Evolutionary conservation across 2,329 filamentous ascomycete species (phyloP).

Genomic region (Alternaria alternata): DNA sequence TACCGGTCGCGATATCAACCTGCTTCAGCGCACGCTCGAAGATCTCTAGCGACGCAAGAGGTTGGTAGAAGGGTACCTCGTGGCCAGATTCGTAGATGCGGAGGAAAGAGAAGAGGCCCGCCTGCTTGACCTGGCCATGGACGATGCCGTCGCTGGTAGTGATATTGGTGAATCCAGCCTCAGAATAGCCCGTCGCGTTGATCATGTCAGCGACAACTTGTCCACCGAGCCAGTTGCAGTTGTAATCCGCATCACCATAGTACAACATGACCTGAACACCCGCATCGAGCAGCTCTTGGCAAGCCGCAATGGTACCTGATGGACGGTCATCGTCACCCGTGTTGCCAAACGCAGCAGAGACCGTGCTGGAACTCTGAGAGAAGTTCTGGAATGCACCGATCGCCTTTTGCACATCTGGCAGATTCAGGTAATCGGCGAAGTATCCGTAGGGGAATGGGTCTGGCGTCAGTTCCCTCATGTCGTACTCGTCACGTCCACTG

Average conservation of each 20-base stretch:
- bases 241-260: slow-evolving; percentile 60
- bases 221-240: slow-evolving; percentile 59
- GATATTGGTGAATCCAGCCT: slow-evolving; percentile 60
- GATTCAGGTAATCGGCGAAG: slow-evolving; percentile 67
- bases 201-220: slow-evolving; percentile 54
- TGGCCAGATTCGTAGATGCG: slow-evolving; percentile 61
- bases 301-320: slow-evolving; percentile 53
- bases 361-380: slow-evolving; percentile 56
- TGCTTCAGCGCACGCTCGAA: slow-evolving; percentile 59
- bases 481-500: slow-evolving; percentile 65
- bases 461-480: slow-evolving; percentile 63
- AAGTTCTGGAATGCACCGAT: slow-evolving; percentile 69
- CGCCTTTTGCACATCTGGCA: slow-evolving; percentile 61
- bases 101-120: slow-evolving; percentile 60
- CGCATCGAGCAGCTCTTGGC: slow-evolving; percentile 49
- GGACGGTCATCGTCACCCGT: slow-evolving; percentile 62
- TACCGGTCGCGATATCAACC: slow-evolving; percentile 62
- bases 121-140: slow-evolving; percentile 63
- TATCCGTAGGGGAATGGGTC: slow-evolving; percentile 67
- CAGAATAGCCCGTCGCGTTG: slow-evolving; percentile 51
- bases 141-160: slow-evolving; percentile 55
- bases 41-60: slow-evolving; percentile 57
- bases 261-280: slow-evolving; percentile 55
- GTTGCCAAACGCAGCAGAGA: slow-evolving; percentile 55
- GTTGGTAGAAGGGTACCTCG: slow-evolving; percentile 65